phyloP scores from a whole-genome alignment of 495 filamentous ascomycete species.

The Opeltia flavorubescens region DNA sequence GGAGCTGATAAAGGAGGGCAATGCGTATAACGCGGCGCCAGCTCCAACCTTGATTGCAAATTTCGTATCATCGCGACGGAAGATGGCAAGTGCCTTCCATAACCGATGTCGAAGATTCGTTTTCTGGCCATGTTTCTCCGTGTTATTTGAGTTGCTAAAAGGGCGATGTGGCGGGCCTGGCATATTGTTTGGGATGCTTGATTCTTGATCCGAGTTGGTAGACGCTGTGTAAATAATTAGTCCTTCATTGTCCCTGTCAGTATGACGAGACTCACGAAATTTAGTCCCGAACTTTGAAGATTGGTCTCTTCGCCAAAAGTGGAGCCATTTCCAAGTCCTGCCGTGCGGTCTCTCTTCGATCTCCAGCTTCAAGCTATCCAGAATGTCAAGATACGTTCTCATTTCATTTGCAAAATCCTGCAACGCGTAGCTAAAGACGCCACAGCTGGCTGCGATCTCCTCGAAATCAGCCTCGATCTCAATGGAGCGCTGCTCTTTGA shows the following conservation, averaged over 20 bases:
- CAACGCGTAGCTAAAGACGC: conserved; percentile 83
- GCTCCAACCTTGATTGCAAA: conserved; percentile 89
- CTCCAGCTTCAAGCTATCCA: conserved; percentile 68
- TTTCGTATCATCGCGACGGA: conserved; percentile 53
- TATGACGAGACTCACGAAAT: too few relatives aligned
- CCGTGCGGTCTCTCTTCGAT: conserved; percentile 38
- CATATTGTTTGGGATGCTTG: not conserved
- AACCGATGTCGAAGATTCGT: conserved; percentile 30
- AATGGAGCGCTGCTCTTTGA: conserved; percentile 46
- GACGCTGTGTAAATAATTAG: not conserved
- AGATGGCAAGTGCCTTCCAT: conserved; percentile 42
- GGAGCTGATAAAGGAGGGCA: conserved; percentile 66
- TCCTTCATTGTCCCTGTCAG: too few relatives aligned
- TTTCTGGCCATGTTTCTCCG: not conserved
- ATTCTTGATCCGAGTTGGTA: not conserved
- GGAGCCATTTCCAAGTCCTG: conserved; percentile 76
- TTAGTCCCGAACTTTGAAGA: too few relatives aligned
- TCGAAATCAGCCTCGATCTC: conserved; percentile 86
- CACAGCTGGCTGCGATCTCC: conserved; percentile 89
- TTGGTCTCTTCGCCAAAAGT: conserved; percentile 48
- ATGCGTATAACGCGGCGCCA: conserved; percentile 73
- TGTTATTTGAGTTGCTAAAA: not conserved
- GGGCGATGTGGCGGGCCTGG: not conserved
- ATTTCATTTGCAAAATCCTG: conserved; percentile 83
- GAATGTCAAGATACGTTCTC: conserved; percentile 60